These are phyloP conservation scores for Sphaceloma murrayae DNA, from an alignment of 2,329 filamentous ascomycete genomes.

Conservation along the genomic window DNA sequence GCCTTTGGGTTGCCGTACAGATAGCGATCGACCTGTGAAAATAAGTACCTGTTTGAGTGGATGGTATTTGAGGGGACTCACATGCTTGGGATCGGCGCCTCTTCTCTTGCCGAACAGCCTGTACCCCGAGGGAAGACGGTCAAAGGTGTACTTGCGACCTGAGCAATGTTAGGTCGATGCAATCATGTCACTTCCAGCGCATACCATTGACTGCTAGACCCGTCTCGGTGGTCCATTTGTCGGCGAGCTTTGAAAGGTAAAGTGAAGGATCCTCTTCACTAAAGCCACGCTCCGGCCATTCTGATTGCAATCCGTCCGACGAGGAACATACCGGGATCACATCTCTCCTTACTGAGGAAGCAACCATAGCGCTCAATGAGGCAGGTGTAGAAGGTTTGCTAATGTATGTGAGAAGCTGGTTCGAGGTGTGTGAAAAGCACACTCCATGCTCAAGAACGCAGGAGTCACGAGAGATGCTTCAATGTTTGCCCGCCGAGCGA, in stretches of 20 bases:
- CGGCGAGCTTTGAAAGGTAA: constrained; percentile 41
- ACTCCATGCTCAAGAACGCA: constrained; percentile 13
- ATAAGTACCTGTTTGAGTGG: not conserved
- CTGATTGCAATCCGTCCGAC: constrained; percentile 22
- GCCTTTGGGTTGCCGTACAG: constrained; percentile 49
- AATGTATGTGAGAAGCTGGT: no score
- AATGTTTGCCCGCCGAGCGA: no score
- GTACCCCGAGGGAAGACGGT: constrained; percentile 47
- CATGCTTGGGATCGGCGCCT: constrained; percentile 27
- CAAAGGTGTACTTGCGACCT: constrained; percentile 37
- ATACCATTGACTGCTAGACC: constrained; percentile 32
- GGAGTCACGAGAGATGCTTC: no score
- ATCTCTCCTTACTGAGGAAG: not conserved
- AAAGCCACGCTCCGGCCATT: constrained; percentile 19
- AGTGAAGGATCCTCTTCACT: constrained; percentile 32
- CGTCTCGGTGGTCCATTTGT: constrained; percentile 39
- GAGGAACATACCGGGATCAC: constrained; percentile 15
- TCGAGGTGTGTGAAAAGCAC: no score
- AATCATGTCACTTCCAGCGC: constrained; percentile 13
- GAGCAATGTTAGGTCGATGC: not conserved
- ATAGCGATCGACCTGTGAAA: constrained; percentile 37
- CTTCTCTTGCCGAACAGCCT: constrained; percentile 42
- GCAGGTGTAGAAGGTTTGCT: not conserved
- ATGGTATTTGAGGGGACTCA: constrained; percentile 18
- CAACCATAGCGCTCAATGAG: not conserved